These are phyloP conservation scores for Colletotrichum sansevieriae DNA, from an alignment of 2,329 filamentous ascomycete species.

Conservation along the genomic window DNA sequence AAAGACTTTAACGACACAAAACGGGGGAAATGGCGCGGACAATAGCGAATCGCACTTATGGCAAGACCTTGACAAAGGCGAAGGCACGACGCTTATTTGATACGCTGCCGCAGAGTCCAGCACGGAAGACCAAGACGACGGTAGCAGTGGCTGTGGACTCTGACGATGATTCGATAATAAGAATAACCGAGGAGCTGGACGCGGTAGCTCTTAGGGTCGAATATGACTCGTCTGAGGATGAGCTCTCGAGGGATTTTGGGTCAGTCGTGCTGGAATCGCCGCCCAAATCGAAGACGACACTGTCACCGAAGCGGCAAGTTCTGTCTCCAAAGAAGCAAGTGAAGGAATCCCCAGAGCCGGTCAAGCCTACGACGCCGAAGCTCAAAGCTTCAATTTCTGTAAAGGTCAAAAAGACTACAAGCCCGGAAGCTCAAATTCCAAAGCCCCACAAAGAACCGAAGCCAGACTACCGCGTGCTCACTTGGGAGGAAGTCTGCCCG, in stretches of 20 bases:
- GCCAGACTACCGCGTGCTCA: slow-evolving; percentile 57
- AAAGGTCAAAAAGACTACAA: background rate
- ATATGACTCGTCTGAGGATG: slow-evolving; percentile 37
- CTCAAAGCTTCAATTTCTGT: background rate
- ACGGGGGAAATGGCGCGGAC: slow-evolving; percentile 60
- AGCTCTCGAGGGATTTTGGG: slow-evolving; percentile 27
- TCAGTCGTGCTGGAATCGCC: slow-evolving; percentile 24
- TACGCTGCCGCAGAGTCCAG: slow-evolving; percentile 64
- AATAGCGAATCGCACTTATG: slow-evolving; percentile 62
- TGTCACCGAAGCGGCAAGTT: slow-evolving; percentile 1
- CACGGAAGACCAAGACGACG: slow-evolving; percentile 48
- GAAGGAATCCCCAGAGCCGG: slow-evolving; percentile 15
- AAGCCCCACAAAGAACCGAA: slow-evolving; percentile 33
- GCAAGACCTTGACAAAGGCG: slow-evolving; percentile 61
- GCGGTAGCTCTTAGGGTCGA: slow-evolving; percentile 47
- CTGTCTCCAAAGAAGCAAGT: background rate
- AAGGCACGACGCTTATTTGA: slow-evolving; percentile 64
- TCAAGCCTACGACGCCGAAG: slow-evolving; percentile 2
- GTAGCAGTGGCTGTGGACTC: slow-evolving; percentile 15
- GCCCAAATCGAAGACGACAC: slow-evolving; percentile 3
- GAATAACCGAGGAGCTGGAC: slow-evolving; percentile 53
- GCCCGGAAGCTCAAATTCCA: background rate
- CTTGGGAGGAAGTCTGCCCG: slow-evolving; percentile 71
- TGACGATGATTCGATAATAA: slow-evolving; percentile 45
- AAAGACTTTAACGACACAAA: background rate